phyloP scores from a whole-genome alignment of 2,329 filamentous ascomycete species.

The Aulographum hederae region DNA sequence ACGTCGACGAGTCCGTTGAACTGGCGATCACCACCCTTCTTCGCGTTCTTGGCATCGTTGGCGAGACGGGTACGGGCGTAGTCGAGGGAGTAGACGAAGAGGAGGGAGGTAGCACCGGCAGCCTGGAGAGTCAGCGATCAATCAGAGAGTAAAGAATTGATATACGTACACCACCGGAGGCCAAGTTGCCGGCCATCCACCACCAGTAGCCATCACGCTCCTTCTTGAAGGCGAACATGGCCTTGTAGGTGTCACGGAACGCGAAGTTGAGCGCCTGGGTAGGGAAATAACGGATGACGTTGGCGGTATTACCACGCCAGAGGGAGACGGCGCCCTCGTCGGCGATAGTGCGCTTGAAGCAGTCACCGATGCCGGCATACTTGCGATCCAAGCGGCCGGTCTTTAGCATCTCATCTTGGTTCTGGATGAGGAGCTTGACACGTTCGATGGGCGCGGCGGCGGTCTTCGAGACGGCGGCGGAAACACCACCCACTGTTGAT shows the following conservation, averaged over 20 bases:
- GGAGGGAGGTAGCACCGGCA: constrained; percentile 97
- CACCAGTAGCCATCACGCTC: constrained; percentile 92
- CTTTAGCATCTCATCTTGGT: constrained; percentile 99
- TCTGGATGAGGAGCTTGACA: constrained; percentile 99
- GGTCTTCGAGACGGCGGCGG: constrained; percentile 99
- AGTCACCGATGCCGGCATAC: constrained; percentile 86
- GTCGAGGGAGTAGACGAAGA: constrained; percentile 99
- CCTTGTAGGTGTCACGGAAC: constrained; percentile 99
- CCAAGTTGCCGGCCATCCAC: constrained; percentile 99
- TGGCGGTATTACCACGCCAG: constrained; percentile 99
- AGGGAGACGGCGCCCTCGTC: constrained; percentile 88
- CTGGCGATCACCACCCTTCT: constrained; percentile 92
- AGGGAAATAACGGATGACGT: constrained; percentile 99
- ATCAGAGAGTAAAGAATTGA: constrained; percentile 6
- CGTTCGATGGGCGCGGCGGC: constrained; percentile 99
- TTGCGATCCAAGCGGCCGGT: constrained; percentile 93
- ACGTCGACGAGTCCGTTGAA: constrained; percentile 99
- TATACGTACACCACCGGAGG: constrained; percentile 88
- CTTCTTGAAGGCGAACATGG: constrained; percentile 99
- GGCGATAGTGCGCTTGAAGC: constrained; percentile 81
- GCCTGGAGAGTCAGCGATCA: constrained; percentile 38
- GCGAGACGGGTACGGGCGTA: constrained; percentile 99
- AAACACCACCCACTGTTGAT: constrained; percentile 90
- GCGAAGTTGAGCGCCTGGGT: constrained; percentile 99
- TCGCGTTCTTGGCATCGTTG: constrained; percentile 99